Conservation (phyloP, 225 moss, liverwort and hornwort species). For the Anthoceros angustus region DNA sequence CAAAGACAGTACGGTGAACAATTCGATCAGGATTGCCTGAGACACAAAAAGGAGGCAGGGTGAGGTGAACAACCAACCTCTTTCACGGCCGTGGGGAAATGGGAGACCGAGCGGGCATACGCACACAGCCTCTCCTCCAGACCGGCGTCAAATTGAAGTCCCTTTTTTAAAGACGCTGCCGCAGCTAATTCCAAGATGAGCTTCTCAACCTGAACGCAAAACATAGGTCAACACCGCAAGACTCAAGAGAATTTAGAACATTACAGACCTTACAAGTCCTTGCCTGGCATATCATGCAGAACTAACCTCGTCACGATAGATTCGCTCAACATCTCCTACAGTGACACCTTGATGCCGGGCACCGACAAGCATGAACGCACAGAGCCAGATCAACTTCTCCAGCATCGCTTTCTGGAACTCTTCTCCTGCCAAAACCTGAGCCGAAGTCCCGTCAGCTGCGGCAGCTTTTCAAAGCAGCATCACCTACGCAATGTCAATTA, state of each 20-base stretch:
- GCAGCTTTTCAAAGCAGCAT: not conserved
- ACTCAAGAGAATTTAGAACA: not conserved
- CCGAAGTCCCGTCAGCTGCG: not conserved
- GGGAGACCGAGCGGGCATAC: slow-evolving; percentile 68
- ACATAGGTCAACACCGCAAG: not conserved
- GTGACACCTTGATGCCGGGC: slow-evolving; percentile 60
- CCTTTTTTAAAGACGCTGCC: slow-evolving; percentile 36
- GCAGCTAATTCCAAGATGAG: slow-evolving; percentile 62
- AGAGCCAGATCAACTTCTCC: slow-evolving; percentile 90
- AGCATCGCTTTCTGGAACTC: slow-evolving; percentile 50
- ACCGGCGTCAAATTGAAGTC: slow-evolving; percentile 37
- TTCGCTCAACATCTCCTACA: slow-evolving; percentile 49
- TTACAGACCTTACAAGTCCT: not conserved
- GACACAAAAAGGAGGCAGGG: not conserved
- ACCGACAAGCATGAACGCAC: slow-evolving; percentile 83
- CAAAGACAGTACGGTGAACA: not conserved
- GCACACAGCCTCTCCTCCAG: slow-evolving; percentile 63
- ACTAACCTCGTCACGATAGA: slow-evolving; percentile 38
- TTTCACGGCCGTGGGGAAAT: slow-evolving; percentile 88
- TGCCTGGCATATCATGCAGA: not conserved
- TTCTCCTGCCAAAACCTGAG: not conserved
- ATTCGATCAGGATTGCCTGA: not conserved
- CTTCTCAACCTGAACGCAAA: slow-evolving; percentile 26
- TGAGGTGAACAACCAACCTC: slow-evolving; percentile 20
- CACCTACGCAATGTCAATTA: not conserved